Percentiles rank a stretch among this genome's conserved stretches.
These are phyloP conservation scores for Alternaria conjuncta DNA, from an alignment of 2,329 filamentous ascomycete genomes.

Conservation along the genomic window DNA sequence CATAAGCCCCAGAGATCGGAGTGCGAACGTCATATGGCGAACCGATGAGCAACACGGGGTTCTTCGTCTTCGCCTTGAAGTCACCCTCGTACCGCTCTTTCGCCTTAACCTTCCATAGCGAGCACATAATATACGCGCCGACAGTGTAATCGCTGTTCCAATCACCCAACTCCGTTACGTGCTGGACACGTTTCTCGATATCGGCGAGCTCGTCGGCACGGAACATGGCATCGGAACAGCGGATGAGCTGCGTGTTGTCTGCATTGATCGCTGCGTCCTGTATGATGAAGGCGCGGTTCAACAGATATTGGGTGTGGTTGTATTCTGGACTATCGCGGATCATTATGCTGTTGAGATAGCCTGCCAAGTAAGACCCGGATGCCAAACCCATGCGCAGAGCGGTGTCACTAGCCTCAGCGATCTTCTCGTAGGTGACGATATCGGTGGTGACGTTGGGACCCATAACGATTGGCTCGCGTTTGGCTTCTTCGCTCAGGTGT, in stretches of 20 bases:
- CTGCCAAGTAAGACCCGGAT: neutral
- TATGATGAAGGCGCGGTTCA: neutral
- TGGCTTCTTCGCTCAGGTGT: accelerated
- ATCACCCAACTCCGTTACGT: neutral
- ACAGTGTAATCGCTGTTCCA: neutral
- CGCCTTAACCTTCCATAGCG: neutral
- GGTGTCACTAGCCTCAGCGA: neutral
- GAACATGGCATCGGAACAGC: neutral
- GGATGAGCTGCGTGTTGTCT: neutral
- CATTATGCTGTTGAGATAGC: neutral
- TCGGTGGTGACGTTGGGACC: neutral
- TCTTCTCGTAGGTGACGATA: neutral
- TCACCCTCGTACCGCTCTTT: neutral
- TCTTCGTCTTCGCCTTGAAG: neutral
- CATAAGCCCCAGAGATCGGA: neutral
- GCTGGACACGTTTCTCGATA: neutral
- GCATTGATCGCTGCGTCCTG: neutral
- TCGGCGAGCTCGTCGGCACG: neutral
- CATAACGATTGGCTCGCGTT: neutral
- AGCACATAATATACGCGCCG: neutral
- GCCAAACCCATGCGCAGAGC: neutral
- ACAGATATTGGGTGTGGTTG: neutral
- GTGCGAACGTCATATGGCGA: neutral
- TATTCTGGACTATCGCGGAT: neutral
- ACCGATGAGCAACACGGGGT: neutral